phyloP scores from a whole-genome alignment of 805 yeast species.

The Teunomyces gatunensis region DNA sequence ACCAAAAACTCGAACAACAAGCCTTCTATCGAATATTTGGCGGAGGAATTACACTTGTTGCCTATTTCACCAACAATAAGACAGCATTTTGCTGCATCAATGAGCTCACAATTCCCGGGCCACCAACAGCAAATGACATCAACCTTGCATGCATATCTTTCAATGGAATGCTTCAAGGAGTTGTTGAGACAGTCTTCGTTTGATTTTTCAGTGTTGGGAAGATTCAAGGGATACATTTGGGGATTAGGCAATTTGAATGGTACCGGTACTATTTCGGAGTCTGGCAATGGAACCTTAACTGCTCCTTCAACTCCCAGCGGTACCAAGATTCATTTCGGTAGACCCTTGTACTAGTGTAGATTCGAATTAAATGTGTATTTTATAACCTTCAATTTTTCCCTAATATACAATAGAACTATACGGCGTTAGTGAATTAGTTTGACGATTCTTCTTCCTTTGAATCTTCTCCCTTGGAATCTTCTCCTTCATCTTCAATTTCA shows the following conservation, averaged over 20 bases:
- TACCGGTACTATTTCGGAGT: constrained; percentile 4
- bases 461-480: constrained; percentile 14
- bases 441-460: constrained; percentile 28
- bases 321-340: constrained; percentile 29
- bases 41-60: constrained; percentile 64
- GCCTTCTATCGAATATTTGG: constrained; percentile 57
- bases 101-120: constrained; percentile 15
- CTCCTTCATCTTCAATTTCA: constrained; percentile 13
- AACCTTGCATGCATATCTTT: constrained; percentile 60
- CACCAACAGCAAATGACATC: constrained; percentile 39
- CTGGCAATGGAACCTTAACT: constrained; percentile 6
- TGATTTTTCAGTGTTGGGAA: constrained; percentile 22
- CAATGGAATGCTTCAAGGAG: constrained; percentile 65
- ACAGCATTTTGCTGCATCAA: constrained; percentile 19
- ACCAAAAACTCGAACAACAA: constrained; percentile 23
- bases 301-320: constrained; percentile 25
- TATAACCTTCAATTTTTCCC: constrained; percentile 4
- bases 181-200: constrained; percentile 32
- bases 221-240: constrained; percentile 51
- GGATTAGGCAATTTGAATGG: constrained; percentile 40
- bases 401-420: constrained; percentile 5
- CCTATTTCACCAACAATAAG: constrained; percentile 54
- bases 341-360: constrained; percentile 12
- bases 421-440: constrained; percentile 12
- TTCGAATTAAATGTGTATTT: constrained; percentile 2